These are phyloP conservation scores for Russula olivacea DNA, from an alignment of 768 basidiomycete genomes.

Conservation along the genomic window DNA sequence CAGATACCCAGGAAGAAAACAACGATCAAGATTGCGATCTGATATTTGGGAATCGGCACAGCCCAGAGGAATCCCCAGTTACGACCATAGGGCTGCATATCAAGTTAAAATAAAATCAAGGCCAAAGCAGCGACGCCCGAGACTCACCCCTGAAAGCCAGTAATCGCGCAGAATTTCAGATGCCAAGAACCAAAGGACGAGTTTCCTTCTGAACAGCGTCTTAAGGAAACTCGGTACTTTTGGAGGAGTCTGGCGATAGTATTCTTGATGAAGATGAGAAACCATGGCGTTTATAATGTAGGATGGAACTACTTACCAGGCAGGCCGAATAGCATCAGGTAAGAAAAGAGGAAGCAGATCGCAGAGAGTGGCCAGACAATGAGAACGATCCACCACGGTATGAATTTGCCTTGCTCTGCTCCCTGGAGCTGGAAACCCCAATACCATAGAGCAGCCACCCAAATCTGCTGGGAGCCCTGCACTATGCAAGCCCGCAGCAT, in stretches of 20 bases:
- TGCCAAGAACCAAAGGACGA: constrained; percentile 92
- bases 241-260: constrained; percentile 88
- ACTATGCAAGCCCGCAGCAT: constrained; percentile 86
- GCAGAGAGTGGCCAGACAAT: constrained; percentile 77
- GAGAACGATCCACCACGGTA: constrained; percentile 83
- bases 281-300: background rate
- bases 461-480: constrained; percentile 92
- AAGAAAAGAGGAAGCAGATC: constrained; percentile 71
- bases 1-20: constrained; percentile 86
- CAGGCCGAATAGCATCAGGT: constrained; percentile 78
- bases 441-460: constrained; percentile 94
- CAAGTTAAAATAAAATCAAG: background rate
- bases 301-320: constrained; percentile 50
- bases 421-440: constrained; percentile 83
- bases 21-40: constrained; percentile 72
- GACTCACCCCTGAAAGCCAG: constrained; percentile 78
- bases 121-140: background rate
- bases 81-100: constrained; percentile 73
- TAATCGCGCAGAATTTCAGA: constrained; percentile 90
- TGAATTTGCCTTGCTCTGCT: constrained; percentile 42
- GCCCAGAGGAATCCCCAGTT: constrained; percentile 95
- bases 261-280: constrained; percentile 44
- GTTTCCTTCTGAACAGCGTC: constrained; percentile 83
- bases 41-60: constrained; percentile 75
- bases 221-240: constrained; percentile 90